These are phyloP conservation scores for Benincasa hispida DNA, from an alignment of 306 rosid species.

Conservation along the genomic window DNA sequence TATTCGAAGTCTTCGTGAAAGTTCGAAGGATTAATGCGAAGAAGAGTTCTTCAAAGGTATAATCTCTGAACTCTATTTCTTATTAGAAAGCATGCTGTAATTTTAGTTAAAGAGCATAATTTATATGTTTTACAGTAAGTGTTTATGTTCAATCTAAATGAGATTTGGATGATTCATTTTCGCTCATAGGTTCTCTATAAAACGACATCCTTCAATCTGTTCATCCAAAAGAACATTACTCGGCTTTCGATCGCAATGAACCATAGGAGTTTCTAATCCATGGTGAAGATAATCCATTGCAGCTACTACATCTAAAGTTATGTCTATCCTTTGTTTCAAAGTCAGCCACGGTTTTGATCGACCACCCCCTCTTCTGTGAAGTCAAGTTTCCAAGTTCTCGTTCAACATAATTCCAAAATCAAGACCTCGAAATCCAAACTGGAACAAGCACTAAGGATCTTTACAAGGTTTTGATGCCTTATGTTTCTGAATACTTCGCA, in stretches of 20 bases:
- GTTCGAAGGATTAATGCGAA: no score
- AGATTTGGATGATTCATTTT: no score
- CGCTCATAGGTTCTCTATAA: no score
- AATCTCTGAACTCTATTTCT: no score
- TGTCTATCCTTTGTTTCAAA: conserved; percentile 3
- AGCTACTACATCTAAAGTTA: conserved; percentile 11
- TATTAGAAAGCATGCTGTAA: no score
- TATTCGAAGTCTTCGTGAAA: no score
- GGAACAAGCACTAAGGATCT: conserved; percentile 16
- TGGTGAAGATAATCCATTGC: conserved; percentile 16
- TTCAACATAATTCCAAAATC: conserved; percentile 10
- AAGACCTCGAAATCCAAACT: conserved; percentile 12
- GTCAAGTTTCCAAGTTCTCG: conserved; percentile 11
- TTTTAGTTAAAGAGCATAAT: no score
- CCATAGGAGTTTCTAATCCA: neutral
- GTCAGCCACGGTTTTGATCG: neutral
- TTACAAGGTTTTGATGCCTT: conserved; percentile 12
- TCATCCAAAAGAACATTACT: neutral
- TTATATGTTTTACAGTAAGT: no score
- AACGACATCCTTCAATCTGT: no score
- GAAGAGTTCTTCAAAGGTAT: no score
- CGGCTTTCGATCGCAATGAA: conserved; percentile 17
- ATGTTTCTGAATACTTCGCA: conserved; percentile 11
- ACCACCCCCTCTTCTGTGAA: neutral
- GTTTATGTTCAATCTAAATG: no score